Base-by-base conservation (phyloP, 345 rosid genomes). In the Eucalyptus cladocalyx region DNA sequence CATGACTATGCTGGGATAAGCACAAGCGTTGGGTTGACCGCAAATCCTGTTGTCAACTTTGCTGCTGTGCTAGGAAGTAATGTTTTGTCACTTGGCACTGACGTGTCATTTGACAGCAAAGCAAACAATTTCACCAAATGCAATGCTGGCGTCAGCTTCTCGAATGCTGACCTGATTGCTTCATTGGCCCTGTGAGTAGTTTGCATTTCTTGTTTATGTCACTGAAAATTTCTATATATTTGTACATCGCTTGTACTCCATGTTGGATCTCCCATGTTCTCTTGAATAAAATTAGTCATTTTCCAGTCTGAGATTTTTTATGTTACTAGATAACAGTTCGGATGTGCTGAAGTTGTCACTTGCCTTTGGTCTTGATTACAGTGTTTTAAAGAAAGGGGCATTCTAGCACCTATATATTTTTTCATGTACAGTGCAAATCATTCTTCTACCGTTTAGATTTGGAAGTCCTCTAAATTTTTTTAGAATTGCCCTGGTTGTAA, bases 1-100 rank as follows among this genome's bases (percentile, higher is more conserved):
- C 99, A 96, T 93, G 99, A 97, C 80, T 94, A 94, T 76, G 96
- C 96, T 1, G 99, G 96, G 87, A 93, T 96, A 76, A 95, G 95
- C 94, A 88, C 97, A 17, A 94, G 97, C 87, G 89, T 96, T 90
- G 98, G 96, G 40, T 91, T 97, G 93, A 94, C 99, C 32, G 95
- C 94, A 48, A 95, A 94, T 91, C 99, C 99, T 6, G 37, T 91
- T 89, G 94, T 96, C 81, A 96, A 97, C 93, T 94, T 96, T 88
- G 94, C 99, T 18, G 96, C 96, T 90, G 98, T 96, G 24, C 17
- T 96, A 87, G 99, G 99, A 51, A 92, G 92, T 80, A 93, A 93
- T 88, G 89, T 87, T 47, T 76, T 93, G 80, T 92, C 98, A 6
- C 90, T 95, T 89, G 99, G 99, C 72, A 90, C 97, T 1, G 98